Evolutionary conservation across 148 eudicot species (phyloP), one percentile per base, ranked within the genome.

Genomic region (Rhododendron mucronatum): DNA sequence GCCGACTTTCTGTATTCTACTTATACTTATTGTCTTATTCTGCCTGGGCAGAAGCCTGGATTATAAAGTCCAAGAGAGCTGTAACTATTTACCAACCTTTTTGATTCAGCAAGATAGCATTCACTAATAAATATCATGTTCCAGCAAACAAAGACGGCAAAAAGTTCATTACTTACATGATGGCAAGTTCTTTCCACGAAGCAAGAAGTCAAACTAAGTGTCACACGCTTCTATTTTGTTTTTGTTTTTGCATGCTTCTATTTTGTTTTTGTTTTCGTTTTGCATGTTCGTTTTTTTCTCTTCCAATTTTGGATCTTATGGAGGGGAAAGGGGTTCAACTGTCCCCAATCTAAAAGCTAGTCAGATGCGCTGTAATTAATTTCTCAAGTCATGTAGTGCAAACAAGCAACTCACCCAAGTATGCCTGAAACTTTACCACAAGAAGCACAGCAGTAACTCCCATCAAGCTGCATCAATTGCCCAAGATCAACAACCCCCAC

Each of bases 351-450:
- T 59, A 8, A 9, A n/a, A n/a, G 73, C 11, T 4, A 65, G 73
- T 8, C 33, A 9, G 2, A 74, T 67, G 53, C 73, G 26, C 55
- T 75, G 15, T 35, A 35, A 5, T 51, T 53, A 21, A 39, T 63
- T 51, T 35, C 14, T 1, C 20, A 55, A 51, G 84, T 51, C 50
- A 80, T 41, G 16, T 55, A 78, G 45, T 51, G 83, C 37, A 86
- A 65, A 73, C 79, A 61, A 85, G 82, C 74, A 86, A 90, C 95
- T 91, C 89, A 97, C 98, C 93, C 92, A 50, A 97, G 94, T 85
- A 97, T 91, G 83, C 91, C 95, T 33, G 98, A 93, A 78, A 97
- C 94, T 91, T 97, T 94, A 57, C 99, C 98, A 82, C 99, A 97
- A n/a, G 96, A 92, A 87, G 93, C 93, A 90, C 99, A 97, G 47